A percentile compares a stretch with the other conserved stretches of the same genome.
phyloP scores from a whole-genome alignment of 352 stramenopile species.

The Globisporangium iwayamae region DNA sequence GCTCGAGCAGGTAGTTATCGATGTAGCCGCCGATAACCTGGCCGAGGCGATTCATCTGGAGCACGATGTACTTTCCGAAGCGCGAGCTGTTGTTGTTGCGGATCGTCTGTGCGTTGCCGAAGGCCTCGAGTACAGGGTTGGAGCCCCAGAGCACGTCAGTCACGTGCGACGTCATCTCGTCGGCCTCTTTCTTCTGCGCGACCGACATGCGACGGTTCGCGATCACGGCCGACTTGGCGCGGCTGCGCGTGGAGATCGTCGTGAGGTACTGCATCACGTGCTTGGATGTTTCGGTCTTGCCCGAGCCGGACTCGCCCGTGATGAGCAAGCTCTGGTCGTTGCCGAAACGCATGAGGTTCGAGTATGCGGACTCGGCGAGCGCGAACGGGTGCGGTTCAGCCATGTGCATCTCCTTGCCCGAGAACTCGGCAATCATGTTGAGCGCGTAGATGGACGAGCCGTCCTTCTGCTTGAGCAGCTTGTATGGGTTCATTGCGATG shows the following conservation, averaged over 20 bases:
- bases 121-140: conserved; percentile 82
- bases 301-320: conserved; percentile 82
- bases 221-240: conserved; percentile 66
- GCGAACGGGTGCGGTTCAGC: conserved; percentile 83
- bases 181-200: conserved; percentile 64
- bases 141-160: conserved; percentile 76
- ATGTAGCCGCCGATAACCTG: conserved; percentile 83
- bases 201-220: conserved; percentile 77
- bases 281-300: conserved; percentile 96
- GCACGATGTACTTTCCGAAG: conserved; percentile 87
- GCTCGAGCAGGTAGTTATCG: conserved; percentile 92
- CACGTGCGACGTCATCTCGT: conserved; percentile 68
- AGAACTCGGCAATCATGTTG: conserved; percentile 77
- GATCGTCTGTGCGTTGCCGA: conserved; percentile 85
- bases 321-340: conserved; percentile 85
- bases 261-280: conserved; percentile 95
- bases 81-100: conserved; percentile 86
- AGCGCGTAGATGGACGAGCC: conserved; percentile 73
- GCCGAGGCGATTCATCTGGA: conserved; percentile 80
- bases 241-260: conserved; percentile 67
- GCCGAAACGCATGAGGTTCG: conserved; percentile 85
- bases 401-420: conserved; percentile 78
- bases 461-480: conserved; percentile 63
- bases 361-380: conserved; percentile 85
- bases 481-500: conserved; percentile 90